Evolutionary conservation across 192 early-diverging fungal genomes (phyloP), one percentile per base, ranked within the genome.

Genomic region (Physocladia obscura): DNA sequence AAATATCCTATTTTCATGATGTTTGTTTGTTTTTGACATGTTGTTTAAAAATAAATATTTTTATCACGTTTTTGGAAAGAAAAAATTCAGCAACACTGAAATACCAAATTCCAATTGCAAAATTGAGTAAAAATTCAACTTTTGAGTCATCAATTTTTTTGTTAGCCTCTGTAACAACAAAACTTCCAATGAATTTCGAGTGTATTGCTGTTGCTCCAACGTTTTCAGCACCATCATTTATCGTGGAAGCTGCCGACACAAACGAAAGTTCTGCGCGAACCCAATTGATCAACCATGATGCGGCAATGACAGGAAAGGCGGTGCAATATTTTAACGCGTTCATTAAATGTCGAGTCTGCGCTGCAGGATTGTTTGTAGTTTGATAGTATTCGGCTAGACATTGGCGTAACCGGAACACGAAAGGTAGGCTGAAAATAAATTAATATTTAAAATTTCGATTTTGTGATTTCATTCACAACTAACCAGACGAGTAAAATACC

Each of bases 311-410:
- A 0, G 92, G 93, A 52, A 94, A 80, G 4, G 92, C 86, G 6
- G 94, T 91, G 4, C 87, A 76, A 61, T 99, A 99, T 69, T 99
- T 99, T 32, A 94, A 59, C 0, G 94, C 93, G 75, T 99, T 99
- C 63, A 90, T 88, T 48, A 97, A 61, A 49, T 96, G 95, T n/a
- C 92, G 79, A 35, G 67, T 74, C 27, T 82, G 75, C 19, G 77
- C 82, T 4, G 73, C 67, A 17, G 70, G 74, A 49, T 80, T 71
- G 36, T 85, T 83, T 4, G 84, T 76, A 38, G 65, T 68, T 44
- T 80, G 82, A 30, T 76, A 72, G 68, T 88, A 93, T 77, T 93
- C 92, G 24, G 88, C 76, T 0, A 93, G 57, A 62, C 93, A 94
- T 71, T 93, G 93, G 1, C 87, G 80, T 36, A 94, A 80, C 17